Evolutionary conservation across 257 asterid species (phyloP).

Genomic region (Solanum corneliomulleri): DNA sequence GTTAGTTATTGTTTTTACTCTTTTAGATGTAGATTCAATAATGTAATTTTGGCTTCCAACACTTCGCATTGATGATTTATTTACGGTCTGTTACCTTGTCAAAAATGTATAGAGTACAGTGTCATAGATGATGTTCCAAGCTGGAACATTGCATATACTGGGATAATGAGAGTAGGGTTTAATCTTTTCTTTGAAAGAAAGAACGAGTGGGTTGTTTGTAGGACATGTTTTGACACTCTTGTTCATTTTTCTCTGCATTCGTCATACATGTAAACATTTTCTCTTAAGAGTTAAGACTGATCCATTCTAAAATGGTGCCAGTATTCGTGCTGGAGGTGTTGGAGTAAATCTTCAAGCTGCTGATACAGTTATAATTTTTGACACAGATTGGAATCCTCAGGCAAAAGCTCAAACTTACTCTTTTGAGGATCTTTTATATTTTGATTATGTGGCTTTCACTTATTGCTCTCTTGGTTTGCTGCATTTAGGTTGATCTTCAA

Average conservation of each 20-base stretch:
- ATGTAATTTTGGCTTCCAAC: background rate
- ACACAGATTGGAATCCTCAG: conserved; percentile 99
- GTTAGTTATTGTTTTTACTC: background rate
- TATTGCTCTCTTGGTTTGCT: background rate
- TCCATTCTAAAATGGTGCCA: conserved; percentile 14
- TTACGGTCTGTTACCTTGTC: background rate
- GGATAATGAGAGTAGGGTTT: background rate
- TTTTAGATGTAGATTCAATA: background rate
- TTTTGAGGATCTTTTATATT: background rate
- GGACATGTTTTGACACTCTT: background rate
- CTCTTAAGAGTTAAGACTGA: background rate
- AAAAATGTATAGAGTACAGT: background rate
- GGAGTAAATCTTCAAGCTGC: conserved; percentile 99
- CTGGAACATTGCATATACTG: background rate
- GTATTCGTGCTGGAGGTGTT: conserved; percentile 99
- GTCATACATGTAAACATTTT: background rate
- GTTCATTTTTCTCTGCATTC: background rate
- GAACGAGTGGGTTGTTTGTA: background rate
- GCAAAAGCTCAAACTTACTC: conserved; percentile 22
- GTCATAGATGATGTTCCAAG: background rate
- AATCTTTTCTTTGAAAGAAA: background rate
- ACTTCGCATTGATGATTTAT: background rate
- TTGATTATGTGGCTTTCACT: background rate
- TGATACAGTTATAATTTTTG: conserved; percentile 96
- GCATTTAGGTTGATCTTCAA: conserved; percentile 94